Evolutionary conservation across 1,139 yeast genomes (phyloP).

Genomic region (Candida pseudoviswanathii): DNA sequence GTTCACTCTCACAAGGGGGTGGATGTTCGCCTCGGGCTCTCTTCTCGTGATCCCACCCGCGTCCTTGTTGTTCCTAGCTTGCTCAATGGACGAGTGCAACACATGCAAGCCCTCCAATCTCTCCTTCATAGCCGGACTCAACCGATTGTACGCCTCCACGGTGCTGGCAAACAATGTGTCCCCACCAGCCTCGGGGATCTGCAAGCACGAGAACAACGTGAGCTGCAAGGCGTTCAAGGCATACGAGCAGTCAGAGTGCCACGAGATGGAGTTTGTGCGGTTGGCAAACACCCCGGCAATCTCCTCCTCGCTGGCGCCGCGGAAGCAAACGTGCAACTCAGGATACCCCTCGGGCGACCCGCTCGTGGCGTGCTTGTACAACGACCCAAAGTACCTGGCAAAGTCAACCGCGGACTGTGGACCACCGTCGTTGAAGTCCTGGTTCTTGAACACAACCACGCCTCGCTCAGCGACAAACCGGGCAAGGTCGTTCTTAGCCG

Average conservation of each 20-base stretch:
- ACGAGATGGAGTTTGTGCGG: conserved; percentile 32
- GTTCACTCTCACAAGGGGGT: conserved; percentile 29
- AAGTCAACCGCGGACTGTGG: conserved; percentile 34
- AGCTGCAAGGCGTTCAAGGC: conserved; percentile 43
- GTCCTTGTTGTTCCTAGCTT: conserved; percentile 21
- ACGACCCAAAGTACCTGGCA: conserved; percentile 38
- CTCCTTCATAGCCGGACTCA: conserved; percentile 29
- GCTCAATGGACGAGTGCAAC: conserved; percentile 28
- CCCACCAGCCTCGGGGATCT: conserved; percentile 46
- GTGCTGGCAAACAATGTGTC: conserved; percentile 39
- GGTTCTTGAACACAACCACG: conserved; percentile 42
- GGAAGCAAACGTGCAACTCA: conserved; percentile 36
- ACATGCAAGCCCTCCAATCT: conserved; percentile 29
- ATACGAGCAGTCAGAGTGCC: conserved; percentile 47
- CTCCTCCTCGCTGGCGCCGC: conserved; percentile 30
- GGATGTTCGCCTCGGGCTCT: conserved; percentile 29
- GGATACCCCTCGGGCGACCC: conserved; percentile 42
- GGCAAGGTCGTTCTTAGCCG: conserved; percentile 40
- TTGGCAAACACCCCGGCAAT: conserved; percentile 25
- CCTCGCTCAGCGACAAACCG: conserved; percentile 43
- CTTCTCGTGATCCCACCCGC: conserved; percentile 29
- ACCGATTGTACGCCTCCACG: conserved; percentile 32
- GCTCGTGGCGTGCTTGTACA: conserved; percentile 44
- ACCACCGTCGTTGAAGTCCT: conserved; percentile 36
- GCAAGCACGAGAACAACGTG: conserved; percentile 39